Evolutionary conservation across 257 asterid genomes (phyloP), one percentile per base, ranked within the genome.

Genomic region (Verbena officinalis): DNA sequence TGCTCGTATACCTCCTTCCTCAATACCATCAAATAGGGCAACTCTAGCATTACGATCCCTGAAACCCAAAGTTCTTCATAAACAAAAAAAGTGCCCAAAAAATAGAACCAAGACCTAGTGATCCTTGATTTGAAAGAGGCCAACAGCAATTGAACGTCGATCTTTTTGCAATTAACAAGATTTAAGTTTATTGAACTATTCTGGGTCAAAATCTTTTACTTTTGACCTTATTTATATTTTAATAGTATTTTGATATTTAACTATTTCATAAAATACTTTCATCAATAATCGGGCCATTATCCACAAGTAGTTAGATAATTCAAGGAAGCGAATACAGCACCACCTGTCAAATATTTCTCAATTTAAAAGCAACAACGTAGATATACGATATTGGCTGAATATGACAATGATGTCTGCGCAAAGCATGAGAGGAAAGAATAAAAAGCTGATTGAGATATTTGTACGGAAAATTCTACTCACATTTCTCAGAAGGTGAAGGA

Each of bases 1-100:
- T 70, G 95, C 91, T 77, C 95, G 78, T 67, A 92, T 85, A 33
- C 96, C 98, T 56, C 97, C 97, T 77, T 92, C 97, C 81, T 92
- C 98, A 65, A 92, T 92, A n/a, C 97, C 98, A 73, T 92, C 97
- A 72, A 92, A 89, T n/a, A 92, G 89, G 31, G 98, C 91, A 67
- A 67, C 62, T 80, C 97, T 86, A 57, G 81, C 68, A 72, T 75
- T 81, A 52, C 93, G 89, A 27, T 92, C 98, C 95, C 93, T 92
- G 70, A 42, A n/a, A 61, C 57, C 12, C 72, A 58, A 44, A 51
- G n/a, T 59, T 55, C 49, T 11, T 56, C 27, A 52, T 21, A 36
- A 65, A 33, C 58, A 52, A 33, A 55, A 38, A 60, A 7, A 16
- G 55, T 55, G 54, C 21, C 60, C n/a, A n/a, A n/a, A n/a, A n/a